Base-by-base conservation (phyloP, 1,284 basidiomycete genomes). In the Jaminaea rosea region DNA sequence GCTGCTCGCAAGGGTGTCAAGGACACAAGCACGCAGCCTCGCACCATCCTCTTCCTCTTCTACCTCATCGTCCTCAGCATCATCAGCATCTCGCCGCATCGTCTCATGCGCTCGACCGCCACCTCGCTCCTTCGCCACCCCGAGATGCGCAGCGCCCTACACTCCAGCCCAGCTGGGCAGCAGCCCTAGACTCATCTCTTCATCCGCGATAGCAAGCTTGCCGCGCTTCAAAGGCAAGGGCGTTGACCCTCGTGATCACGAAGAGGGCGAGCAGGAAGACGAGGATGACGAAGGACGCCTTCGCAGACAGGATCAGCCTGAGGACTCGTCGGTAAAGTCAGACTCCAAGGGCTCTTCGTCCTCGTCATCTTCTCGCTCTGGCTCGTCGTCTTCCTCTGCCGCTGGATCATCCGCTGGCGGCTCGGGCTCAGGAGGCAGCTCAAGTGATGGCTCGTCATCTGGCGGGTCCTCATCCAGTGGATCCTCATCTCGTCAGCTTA, bases 191-290 rank as follows among this genome's bases (percentile, higher is more conserved):
- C 44, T 6, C 15, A 34, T 67, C 28, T 57, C 55, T 42, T 63
- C 62, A 21, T 56, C 55, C 13, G 27, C 54, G 2, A 23, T 26
- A 7, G n/a, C 34, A 19, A 11, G 44, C 29, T 41, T 59, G 13
- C 66, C 66, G 9, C 56, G 66, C 9, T 36, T 44, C 29, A 67
- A 62, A 46, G 49, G 49, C 19, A 51, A 62, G 52, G 46, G 21
- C 51, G 1, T 46, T 58, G 3, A 44, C n/a, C 46, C 55, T 1
- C 46, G 42, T 10, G 49, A 58, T 21, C 57, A 58, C n/a, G 50
- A 56, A 31, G 55, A 62, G 8, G 29, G 39, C 11, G 52, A 54
- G 17, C 49, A 44, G 4, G 59, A 65, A 26, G 28, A 46, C 4
- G 45, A 55, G 41, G 42, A 53, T n/a, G 42, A 50, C 11, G 52